phyloP scores from a whole-genome alignment of 2,329 filamentous ascomycete genomes.

The Penicillium psychrosexuale region DNA sequence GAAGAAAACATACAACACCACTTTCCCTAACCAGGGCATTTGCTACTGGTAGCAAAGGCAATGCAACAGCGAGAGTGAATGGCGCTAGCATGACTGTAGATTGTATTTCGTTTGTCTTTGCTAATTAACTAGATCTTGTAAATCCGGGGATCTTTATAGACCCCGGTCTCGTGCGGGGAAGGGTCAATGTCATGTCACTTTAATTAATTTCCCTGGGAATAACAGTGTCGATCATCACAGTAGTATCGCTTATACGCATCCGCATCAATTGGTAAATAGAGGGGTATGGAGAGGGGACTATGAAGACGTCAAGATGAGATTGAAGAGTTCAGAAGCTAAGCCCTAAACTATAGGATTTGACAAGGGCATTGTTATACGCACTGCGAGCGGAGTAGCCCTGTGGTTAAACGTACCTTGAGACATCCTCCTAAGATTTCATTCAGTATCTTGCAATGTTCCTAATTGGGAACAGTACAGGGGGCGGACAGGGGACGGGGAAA shows the following conservation, averaged over 20 bases:
- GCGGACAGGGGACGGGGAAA: background rate
- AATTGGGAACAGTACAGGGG: background rate
- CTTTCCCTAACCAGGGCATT: constrained; percentile 27
- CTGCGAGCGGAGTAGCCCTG: background rate
- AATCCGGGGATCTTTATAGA: background rate
- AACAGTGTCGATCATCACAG: background rate
- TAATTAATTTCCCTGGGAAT: background rate
- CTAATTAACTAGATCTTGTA: too few species aligned
- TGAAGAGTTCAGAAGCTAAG: too few species aligned
- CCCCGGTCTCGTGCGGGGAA: background rate
- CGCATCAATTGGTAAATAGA: background rate
- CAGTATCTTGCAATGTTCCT: background rate
- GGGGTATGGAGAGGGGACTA: too few species aligned
- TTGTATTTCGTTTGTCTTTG: background rate
- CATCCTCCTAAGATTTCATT: background rate
- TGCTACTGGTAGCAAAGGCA: constrained; percentile 18
- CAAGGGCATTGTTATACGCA: background rate
- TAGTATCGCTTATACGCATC: background rate
- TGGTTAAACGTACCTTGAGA: background rate
- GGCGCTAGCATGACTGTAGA: constrained; percentile 8
- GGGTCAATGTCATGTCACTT: background rate
- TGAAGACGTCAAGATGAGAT: too few species aligned
- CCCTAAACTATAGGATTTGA: too few species aligned
- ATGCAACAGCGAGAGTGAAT: constrained; percentile 9
- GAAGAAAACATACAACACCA: constrained; percentile 25